These are phyloP conservation scores for Puccinia horiana DNA, from an alignment of 1,284 basidiomycete genomes.

Conservation along the genomic window DNA sequence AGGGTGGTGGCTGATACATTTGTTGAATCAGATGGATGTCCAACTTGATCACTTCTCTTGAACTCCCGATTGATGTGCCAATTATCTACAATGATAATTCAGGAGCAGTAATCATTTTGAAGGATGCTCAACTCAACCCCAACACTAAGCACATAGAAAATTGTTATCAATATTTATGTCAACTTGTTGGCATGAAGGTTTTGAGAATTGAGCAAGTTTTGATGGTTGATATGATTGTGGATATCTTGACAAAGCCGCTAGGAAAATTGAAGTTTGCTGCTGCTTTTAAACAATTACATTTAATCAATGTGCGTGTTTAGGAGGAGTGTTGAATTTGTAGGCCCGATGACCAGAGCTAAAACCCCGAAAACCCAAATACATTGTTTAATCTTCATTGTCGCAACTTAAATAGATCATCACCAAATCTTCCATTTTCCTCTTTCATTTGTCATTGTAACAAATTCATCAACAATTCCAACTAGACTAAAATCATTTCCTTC, in stretches of 20 bases:
- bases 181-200: background rate
- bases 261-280: background rate
- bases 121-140: no score
- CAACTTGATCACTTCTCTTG: background rate
- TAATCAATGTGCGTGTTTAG: background rate
- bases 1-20: no score
- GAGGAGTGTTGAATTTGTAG: background rate
- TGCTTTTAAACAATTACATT: background rate
- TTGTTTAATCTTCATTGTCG: no score
- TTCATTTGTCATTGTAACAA: no score
- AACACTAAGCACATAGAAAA: no score
- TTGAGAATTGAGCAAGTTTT: background rate
- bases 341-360: no score
- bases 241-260: constrained; percentile 5
- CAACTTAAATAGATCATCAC: no score
- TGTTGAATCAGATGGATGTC: no score
- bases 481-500: no score
- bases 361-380: no score
- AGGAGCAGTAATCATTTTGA: background rate
- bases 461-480: no score
- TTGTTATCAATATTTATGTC: background rate
- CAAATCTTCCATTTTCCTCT: no score
- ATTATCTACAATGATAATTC: background rate
- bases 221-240: background rate
- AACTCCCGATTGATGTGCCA: background rate